Base-by-base conservation (phyloP, 1,139 yeast genomes). In the Lodderomyces margitis region DNA sequence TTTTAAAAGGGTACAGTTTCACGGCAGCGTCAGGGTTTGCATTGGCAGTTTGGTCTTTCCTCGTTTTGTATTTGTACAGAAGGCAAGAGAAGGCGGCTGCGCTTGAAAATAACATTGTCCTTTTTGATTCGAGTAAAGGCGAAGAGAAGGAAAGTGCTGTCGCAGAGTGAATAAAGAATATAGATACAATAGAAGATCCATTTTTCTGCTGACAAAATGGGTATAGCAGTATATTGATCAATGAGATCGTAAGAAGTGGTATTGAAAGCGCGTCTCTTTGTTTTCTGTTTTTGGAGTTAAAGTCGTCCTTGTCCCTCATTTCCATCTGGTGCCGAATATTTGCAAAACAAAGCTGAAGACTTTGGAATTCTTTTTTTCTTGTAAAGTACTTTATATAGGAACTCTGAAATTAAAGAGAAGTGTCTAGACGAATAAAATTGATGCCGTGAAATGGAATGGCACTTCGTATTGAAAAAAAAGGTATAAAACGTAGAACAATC, bases 41-140 rank as follows among this genome's bases (percentile, higher is more conserved):
- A n/a, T 71, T 80, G 51, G 57, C 68, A 24, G 40, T 70, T 4
- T 77, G 83, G 82, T 74, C 83, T 0, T 60, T 76, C 39, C 63
- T 77, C 7, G 82, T 78, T 6, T 67, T 80, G 47, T 75, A 66
- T 53, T 68, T 77, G 46, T 81, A 80, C 63, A 82, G 81, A 59
- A 68, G 69, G 37, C 76, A 79, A 41, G 87, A 82, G 54, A 68
- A 72, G 44, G 58, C 58, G 39, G 54, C 68, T 43, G 83, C 86
- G 10, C 58, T 61, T 37, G 72, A 66, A 19, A 78, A 80, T 48
- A 83, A 82, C 25, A 75, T 78, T 44, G 64, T 70, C 23, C 44
- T 78, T 19, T 75, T 66, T 54, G 71, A 76, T 49, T 70, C 80
- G 3, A 44, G 41, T n/a, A 28, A 28, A 15, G 19, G 9, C 16